A percentile compares a stretch with the other conserved stretches of the same genome.
These are phyloP conservation scores for Auriscalpium orientale DNA, from an alignment of 768 basidiomycete genomes.

Conservation along the genomic window DNA sequence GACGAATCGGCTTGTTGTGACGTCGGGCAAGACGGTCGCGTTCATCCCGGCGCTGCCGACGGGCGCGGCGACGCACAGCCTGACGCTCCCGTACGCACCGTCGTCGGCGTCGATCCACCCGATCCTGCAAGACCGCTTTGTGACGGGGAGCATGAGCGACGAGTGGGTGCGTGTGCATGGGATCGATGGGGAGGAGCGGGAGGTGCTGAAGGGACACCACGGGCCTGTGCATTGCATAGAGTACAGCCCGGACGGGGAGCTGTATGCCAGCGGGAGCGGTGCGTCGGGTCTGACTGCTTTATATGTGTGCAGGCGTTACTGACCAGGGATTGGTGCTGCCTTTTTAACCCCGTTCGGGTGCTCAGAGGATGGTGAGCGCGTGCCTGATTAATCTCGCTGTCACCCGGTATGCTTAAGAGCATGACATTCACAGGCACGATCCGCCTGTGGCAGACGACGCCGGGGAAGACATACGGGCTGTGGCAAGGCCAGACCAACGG, in stretches of 20 bases:
- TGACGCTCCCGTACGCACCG: slow-evolving; percentile 77
- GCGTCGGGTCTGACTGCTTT: slow-evolving; percentile 24
- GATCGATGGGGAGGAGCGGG: slow-evolving; percentile 82
- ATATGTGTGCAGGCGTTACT: neutral
- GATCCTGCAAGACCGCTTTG: slow-evolving; percentile 78
- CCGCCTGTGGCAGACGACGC: slow-evolving; percentile 95
- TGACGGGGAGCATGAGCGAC: slow-evolving; percentile 83
- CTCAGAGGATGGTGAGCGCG: slow-evolving; percentile 64
- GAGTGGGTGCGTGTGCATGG: slow-evolving; percentile 97
- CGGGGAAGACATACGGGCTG: slow-evolving; percentile 85
- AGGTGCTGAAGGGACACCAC: slow-evolving; percentile 93
- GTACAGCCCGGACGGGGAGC: slow-evolving; percentile 93
- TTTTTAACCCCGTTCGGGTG: slow-evolving; percentile 7
- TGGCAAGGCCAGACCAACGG: slow-evolving; percentile 63
- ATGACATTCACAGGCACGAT: slow-evolving; percentile 62
- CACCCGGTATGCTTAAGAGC: slow-evolving; percentile 4
- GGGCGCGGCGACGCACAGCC: slow-evolving; percentile 59
- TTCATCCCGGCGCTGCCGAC: slow-evolving; percentile 77
- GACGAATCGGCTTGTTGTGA: slow-evolving; percentile 80
- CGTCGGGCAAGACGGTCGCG: slow-evolving; percentile 85
- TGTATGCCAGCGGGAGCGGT: slow-evolving; percentile 97
- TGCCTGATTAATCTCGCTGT: neutral
- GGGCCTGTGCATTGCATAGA: slow-evolving; percentile 94
- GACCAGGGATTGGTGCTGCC: slow-evolving; percentile 4
- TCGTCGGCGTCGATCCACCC: slow-evolving; percentile 97